Evolutionary conservation across 352 stramenopile species (phyloP), one percentile per base, ranked within the genome.

Genomic region (Globisporangium canariense): DNA sequence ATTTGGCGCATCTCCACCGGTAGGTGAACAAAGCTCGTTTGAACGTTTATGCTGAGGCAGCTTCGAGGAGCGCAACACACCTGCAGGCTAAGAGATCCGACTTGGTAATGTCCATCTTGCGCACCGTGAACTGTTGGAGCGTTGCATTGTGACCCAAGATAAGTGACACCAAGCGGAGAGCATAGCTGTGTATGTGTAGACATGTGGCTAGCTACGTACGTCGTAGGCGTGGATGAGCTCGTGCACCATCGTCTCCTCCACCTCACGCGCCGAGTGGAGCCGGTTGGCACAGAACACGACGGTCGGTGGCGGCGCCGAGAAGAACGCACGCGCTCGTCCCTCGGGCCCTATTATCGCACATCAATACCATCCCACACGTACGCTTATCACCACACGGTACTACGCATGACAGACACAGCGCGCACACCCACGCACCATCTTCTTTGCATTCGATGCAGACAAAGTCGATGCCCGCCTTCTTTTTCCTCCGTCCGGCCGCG

Each of bases 171-270:
- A n/a, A 47, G 16, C 16, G 52, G 7, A 36, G 25, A 40, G 13
- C 9, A 57, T 5, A 49, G 22, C 9, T 54, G n/a, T 14, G 46
- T 47, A 16, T 38, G 20, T 34, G 2, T 28, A 11, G 6, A n/a
- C 20, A 18, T 45, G 10, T 20, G 11, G 41, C 14, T 47, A 20
- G 11, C 22, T 20, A 73, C 79, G 36, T 69, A 94, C 86, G 47
- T 94, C 86, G 64, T 93, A 94, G 38, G 86, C 83, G 67, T 94
- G 86, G 59, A 94, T 90, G 62, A 94, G 82, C 60, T 94, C 86
- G 61, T 94, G 86, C 32, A 94, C 83, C 71, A 94, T 86, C 3
- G 85, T 90, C 58, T 94, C 86, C 62, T 92, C 79, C 30, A 94
- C 83, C 62, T 94, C 86, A 4, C 75, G 74, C 2, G 69, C 62